A percentile compares a stretch with the other conserved stretches of the same genome.
Evolutionary conservation across 2,329 filamentous ascomycete genomes (phyloP).

Genomic region (Calonectria montana): DNA sequence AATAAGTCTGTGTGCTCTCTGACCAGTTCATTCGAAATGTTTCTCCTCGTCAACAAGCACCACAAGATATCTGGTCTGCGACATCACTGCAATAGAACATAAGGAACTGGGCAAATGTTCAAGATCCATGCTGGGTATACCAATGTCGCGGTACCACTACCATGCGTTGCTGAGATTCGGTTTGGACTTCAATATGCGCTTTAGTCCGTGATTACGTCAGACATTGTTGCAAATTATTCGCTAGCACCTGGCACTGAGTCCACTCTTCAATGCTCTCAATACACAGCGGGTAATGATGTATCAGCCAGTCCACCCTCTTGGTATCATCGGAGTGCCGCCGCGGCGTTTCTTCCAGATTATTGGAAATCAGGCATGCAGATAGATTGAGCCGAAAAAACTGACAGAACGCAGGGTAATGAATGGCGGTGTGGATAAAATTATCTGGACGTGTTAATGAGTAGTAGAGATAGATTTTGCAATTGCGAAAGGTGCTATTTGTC

Average conservation of each 20-base stretch:
- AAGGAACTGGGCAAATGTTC: background rate
- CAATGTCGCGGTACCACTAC: constrained; percentile 12
- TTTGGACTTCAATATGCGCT: background rate
- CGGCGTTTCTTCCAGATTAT: too few relatives aligned
- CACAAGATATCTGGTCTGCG: background rate
- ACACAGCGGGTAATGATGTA: background rate
- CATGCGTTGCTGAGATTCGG: constrained; percentile 1
- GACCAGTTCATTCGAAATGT: background rate
- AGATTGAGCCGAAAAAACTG: too few relatives aligned
- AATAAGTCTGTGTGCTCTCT: background rate
- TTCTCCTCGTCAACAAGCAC: background rate
- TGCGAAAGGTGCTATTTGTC: too few relatives aligned
- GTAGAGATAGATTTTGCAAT: too few relatives aligned
- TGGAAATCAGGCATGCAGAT: too few relatives aligned
- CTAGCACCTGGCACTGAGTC: background rate
- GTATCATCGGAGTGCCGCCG: too few relatives aligned
- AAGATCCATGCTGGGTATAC: background rate
- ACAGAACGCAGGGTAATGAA: too few relatives aligned
- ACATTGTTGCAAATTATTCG: background rate
- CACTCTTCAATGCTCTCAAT: background rate
- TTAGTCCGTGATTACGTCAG: background rate
- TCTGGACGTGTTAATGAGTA: too few relatives aligned
- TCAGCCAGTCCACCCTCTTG: too few relatives aligned
- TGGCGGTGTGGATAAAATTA: too few relatives aligned
- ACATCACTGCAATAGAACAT: background rate